Base-by-base conservation (phyloP, 345 rosid species). In the Limnanthes douglasii region DNA sequence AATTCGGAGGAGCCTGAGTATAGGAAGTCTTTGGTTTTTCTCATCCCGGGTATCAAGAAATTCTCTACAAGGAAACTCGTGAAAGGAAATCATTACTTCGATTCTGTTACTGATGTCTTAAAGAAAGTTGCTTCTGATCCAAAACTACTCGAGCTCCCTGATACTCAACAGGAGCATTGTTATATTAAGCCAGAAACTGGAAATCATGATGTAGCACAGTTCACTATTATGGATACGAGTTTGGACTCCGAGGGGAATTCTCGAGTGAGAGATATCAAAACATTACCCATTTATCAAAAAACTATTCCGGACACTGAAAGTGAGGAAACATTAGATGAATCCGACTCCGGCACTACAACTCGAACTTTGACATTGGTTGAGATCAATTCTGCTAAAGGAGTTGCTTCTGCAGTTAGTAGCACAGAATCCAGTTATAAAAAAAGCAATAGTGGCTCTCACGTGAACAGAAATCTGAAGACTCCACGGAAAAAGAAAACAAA, bases 51-150 rank as follows among this genome's bases (percentile, higher is more conserved):
- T 22, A 57, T 80, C 27, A 65, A 65, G 22, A 73, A 62, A 41
- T 80, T 75, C 56, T 75, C 93, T 2, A 70, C 64, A 63, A 57
- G 70, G 45, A 51, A 68, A 47, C 93, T 65, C 49, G 59, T 68
- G 30, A 80, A 72, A 61, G 86, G 86, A 19, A 51, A 59, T 11
- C 70, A 72, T 43, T 80, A 72, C 62, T 80, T 72, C 43, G 86
- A 75, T 61, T 80, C 86, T 6, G 48, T 75, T 39, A 65, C 70
- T 43, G 86, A 80, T 49, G 69, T 80, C 35, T 37, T 80, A 54
- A 65, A 46, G 36, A 72, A 70, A 51, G 77, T 80, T 28, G 86
- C 70, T 21, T 57, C 69, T 6, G 82, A 75, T 50, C 86, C 93
- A 14, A 56, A 56, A 21, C 77, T 80, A 43, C 53, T 75, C 29